These are phyloP conservation scores for Iris macrosiphon DNA, from an alignment of 106 monocot genomes.

Conservation along the genomic window DNA sequence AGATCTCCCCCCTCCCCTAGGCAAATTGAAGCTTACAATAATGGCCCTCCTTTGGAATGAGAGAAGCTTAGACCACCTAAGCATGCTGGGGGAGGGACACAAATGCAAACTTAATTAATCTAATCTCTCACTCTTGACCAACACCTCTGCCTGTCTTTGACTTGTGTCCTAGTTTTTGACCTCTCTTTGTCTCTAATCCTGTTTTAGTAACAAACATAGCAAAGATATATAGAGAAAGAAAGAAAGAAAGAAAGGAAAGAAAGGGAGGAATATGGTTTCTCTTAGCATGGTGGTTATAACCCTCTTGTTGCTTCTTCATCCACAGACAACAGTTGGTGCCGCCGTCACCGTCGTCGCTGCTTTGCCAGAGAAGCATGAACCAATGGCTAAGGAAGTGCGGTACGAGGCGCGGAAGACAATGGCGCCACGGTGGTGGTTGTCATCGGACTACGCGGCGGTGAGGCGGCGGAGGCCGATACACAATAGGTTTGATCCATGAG, in stretches of 20 bases:
- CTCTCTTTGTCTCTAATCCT: no score
- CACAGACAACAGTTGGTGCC: conserved; percentile 11
- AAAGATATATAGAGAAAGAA: background rate
- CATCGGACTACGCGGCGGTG: conserved; percentile 18
- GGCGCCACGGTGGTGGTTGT: conserved; percentile 22
- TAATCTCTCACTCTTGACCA: background rate
- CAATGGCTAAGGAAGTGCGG: background rate
- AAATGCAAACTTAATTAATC: background rate
- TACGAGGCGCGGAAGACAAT: conserved; percentile 1
- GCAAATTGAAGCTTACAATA: background rate
- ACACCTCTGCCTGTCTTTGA: conserved; percentile 14
- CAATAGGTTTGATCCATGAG: conserved; percentile 31
- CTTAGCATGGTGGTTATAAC: background rate
- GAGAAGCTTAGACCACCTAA: background rate
- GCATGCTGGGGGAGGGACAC: background rate
- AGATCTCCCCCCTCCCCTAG: conserved; percentile 1
- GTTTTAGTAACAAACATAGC: no score
- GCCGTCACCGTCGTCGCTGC: background rate
- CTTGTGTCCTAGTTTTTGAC: no score
- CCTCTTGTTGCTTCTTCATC: conserved; percentile 7
- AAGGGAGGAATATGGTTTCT: background rate
- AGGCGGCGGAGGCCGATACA: conserved; percentile 16
- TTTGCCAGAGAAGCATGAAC: background rate
- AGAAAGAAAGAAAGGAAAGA: background rate
- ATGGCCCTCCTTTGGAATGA: conserved; percentile 5